Evolutionary conservation across 2,329 filamentous ascomycete species (phyloP).

Genomic region (Colletotrichum camelliae): DNA sequence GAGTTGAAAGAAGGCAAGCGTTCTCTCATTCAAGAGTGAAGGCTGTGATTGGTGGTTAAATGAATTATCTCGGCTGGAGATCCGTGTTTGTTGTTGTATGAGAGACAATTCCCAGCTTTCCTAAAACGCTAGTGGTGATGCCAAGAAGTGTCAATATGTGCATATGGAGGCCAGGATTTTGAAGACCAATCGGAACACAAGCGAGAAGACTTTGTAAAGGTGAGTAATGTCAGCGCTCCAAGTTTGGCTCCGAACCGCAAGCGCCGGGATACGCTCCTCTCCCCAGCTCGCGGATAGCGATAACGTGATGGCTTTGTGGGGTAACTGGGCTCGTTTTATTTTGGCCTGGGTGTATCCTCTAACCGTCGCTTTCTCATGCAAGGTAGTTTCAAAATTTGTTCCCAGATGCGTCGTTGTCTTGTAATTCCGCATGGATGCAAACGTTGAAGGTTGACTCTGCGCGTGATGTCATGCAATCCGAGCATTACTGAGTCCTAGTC

Average conservation of each 20-base stretch:
- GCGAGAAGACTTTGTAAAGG: background rate
- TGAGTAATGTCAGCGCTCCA: background rate
- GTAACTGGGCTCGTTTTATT: background rate
- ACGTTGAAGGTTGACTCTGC: background rate
- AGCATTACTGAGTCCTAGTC: background rate
- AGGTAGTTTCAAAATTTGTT: background rate
- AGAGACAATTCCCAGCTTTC: background rate
- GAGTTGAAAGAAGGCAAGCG: fast-evolving
- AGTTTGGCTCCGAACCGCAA: background rate
- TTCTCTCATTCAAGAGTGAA: background rate
- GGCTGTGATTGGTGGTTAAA: background rate
- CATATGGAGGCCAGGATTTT: background rate
- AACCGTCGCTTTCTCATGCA: background rate
- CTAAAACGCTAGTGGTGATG: background rate
- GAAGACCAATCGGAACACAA: background rate
- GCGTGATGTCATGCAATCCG: background rate
- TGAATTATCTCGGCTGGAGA: background rate
- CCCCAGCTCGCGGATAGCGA: background rate
- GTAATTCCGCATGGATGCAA: background rate
- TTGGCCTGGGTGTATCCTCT: background rate
- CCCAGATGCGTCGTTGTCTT: background rate
- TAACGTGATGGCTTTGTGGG: background rate
- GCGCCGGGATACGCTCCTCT: background rate
- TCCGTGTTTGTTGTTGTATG: background rate
- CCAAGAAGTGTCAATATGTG: background rate